Evolutionary conservation across 192 early-diverging fungal species (phyloP), one percentile per base, ranked within the genome.

Genomic region (Coemansia sp.): DNA sequence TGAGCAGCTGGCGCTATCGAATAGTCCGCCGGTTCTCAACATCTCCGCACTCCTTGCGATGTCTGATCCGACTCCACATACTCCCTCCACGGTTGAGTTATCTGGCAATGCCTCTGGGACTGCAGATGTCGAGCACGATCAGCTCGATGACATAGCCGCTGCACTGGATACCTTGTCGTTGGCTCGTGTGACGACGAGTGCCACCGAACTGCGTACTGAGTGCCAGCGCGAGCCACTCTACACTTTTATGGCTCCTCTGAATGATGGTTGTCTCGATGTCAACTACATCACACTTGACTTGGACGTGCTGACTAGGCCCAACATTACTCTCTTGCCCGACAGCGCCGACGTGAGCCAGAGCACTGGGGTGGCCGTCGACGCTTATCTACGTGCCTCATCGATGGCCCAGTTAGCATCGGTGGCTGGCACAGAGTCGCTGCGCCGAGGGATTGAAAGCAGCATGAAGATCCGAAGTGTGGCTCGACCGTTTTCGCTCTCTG

Each of bases 181-280:
- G 40, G 64, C 64, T 2, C 16, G 55, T 11, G 43, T 53, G 3
- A 38, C 50, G 10, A 69, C 55, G n/a, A 19, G 43, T 35, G 17
- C 35, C 0, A 50, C 72, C 6, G 64, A 75, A 35, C 16, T 40
- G 11, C 63, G 50, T 14, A 46, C 23, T 6, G 80, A 82, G 49
- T 71, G 66, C 13, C 49, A 66, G 2, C 46, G 33, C 26, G 80
- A 82, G 66, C 80, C 75, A 8, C 49, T 77, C n/a, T 47, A 74
- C 32, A 67, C 75, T 16, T 19, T 23, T 19, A 4, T 66, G 19
- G 19, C 67, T 14, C 75, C 80, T 1, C 70, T 82, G 75, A 4
- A 11, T 26, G 80, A 82, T 8, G 68, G 66, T 28, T 82, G 80
- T 38, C 63, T 82, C 8, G 68, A 63, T n/a, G 72, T 82, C 39